Evolutionary conservation across 1,284 basidiomycete species (phyloP), one percentile per base, ranked within the genome.

Genomic region (Cutaneotrichosporon cavernicola): DNA sequence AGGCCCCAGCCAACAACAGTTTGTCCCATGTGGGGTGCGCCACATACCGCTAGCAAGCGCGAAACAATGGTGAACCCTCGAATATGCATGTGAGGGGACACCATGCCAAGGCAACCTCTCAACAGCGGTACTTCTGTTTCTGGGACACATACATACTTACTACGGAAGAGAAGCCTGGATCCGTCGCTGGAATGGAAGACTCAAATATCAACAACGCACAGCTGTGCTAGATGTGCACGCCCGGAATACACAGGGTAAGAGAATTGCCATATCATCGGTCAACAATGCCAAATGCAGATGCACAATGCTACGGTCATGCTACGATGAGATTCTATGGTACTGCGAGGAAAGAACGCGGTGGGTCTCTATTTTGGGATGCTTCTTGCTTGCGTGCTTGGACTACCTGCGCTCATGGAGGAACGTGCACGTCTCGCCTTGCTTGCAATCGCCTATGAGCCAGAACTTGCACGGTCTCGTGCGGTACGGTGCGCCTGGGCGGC

Each of bases 281-380:
- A 16, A 43, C 47, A 26, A 50, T 50, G 49, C 26, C 22, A 50
- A 50, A 30, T 16, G 11, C n/a, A n/a, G n/a, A 50, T 50, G 49
- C 49, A 50, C 49, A 50, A 50, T 50, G 49, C 49, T 50, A 50
- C 26, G 49, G 26, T 10, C 9, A 50, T 50, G 49, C 49, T 50
- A 50, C 22, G 49, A 46, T 46, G 43, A 16, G 14, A 46, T 14
- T 50, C 22, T 26, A 50, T n/a, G 13, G 49, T 49, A 50, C 3
- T 50, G 49, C 5, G 21, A 47, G 21, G 46, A 18, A 26, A 26
- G 49, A 30, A 30, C 13, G 49, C 22, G 5, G 47, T 5, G 30
- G 2, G 26, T 32, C 49, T 51, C 49, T 52, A 32, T 5, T 31
- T 31, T n/a, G 30, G 16, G 16, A 3, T 34, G 51, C 30, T 8